phyloP scores from a whole-genome alignment of 2,329 filamentous ascomycete species.

The Lanzia echinophila region DNA sequence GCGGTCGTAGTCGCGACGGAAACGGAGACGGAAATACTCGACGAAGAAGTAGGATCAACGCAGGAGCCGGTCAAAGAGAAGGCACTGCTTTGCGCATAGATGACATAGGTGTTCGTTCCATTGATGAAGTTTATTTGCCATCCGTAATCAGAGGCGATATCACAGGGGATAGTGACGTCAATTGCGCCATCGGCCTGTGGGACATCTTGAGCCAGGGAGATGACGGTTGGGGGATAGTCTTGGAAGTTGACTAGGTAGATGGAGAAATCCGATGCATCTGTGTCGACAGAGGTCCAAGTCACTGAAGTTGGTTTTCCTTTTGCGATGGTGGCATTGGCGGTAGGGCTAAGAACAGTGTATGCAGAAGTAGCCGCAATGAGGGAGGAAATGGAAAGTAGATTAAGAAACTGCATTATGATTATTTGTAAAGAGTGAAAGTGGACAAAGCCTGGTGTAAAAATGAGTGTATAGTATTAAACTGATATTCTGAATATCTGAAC shows the following conservation, averaged over 20 bases:
- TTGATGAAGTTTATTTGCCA: conserved; percentile 12
- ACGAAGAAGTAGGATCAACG: conserved; percentile 1
- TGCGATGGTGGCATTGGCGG: conserved; percentile 1
- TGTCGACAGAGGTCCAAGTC: not conserved
- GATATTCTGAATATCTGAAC: not conserved
- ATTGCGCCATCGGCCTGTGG: not conserved
- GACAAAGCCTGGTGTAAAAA: not conserved
- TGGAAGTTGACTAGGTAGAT: conserved; percentile 9
- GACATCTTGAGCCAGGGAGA: conserved; percentile 8
- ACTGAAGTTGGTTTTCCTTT: conserved; percentile 6
- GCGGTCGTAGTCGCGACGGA: not conserved
- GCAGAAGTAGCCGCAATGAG: conserved; percentile 1
- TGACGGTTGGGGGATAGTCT: conserved; percentile 5
- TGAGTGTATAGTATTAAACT: not conserved
- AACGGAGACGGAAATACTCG: no score
- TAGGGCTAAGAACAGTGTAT: conserved; percentile 2
- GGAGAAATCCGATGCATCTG: conserved; percentile 4
- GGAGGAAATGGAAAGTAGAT: not conserved
- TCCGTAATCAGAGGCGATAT: not conserved
- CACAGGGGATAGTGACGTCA: conserved; percentile 2
- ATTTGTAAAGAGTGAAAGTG: conserved; percentile 5
- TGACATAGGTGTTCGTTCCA: conserved; percentile 9
- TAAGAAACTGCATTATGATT: conserved; percentile 6
- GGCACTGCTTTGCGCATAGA: conserved; percentile 1
- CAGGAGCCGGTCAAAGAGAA: conserved; percentile 6